A percentile compares a stretch with the other conserved stretches of the same genome.
Evolutionary conservation across 345 rosid genomes (phyloP).

Genomic region (Populus alba): DNA sequence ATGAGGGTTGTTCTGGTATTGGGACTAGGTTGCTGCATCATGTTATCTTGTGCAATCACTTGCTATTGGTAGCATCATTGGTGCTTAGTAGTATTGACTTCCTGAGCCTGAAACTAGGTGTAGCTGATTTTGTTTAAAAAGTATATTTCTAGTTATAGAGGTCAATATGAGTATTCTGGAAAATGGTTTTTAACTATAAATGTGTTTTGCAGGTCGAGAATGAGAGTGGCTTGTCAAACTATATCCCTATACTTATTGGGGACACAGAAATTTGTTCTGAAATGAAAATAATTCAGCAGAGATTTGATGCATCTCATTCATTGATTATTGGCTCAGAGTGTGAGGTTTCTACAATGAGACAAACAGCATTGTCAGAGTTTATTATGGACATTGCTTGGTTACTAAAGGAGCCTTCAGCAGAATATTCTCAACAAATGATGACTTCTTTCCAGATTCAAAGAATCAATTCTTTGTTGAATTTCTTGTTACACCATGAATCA

Average conservation of each 20-base stretch:
- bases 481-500: constrained; percentile 55
- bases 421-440: constrained; percentile 37
- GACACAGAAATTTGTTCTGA: constrained; percentile 71
- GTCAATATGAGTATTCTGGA: not conserved
- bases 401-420: constrained; percentile 58
- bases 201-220: constrained; percentile 69
- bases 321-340: constrained; percentile 38
- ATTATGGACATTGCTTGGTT: constrained; percentile 85
- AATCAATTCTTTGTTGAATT: constrained; percentile 50
- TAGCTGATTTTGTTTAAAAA: not conserved
- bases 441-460: constrained; percentile 64
- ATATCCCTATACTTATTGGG: constrained; percentile 75
- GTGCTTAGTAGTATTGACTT: not conserved
- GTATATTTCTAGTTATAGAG: not conserved
- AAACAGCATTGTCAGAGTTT: constrained; percentile 55
- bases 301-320: constrained; percentile 42
- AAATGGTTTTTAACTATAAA: not conserved
- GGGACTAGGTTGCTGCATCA: not conserved
- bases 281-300: constrained; percentile 64
- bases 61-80: not conserved
- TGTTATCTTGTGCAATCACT: not conserved
- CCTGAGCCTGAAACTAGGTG: not conserved
- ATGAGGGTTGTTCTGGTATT: not conserved
- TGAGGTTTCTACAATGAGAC: constrained; percentile 41
- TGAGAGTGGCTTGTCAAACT: constrained; percentile 84